These are phyloP conservation scores for Penicillium manginii DNA, from an alignment of 495 filamentous ascomycete species.

Conservation along the genomic window DNA sequence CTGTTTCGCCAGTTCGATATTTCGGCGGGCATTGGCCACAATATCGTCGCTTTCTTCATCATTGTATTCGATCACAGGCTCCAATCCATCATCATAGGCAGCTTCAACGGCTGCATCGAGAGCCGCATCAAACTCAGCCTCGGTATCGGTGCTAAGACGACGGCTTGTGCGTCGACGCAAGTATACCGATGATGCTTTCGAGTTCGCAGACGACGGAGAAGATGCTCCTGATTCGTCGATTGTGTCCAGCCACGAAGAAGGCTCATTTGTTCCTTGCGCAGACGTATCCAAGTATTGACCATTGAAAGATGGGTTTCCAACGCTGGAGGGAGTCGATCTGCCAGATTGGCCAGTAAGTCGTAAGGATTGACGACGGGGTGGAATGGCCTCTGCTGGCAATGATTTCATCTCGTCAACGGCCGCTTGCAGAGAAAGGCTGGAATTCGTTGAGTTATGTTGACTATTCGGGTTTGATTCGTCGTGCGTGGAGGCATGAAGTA, in stretches of 20 bases:
- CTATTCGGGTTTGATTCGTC: slow-evolving; percentile 39
- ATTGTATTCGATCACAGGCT: slow-evolving; percentile 60
- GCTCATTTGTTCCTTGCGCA: slow-evolving; percentile 62
- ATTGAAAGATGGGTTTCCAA: slow-evolving; percentile 15
- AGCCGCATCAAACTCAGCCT: slow-evolving; percentile 93
- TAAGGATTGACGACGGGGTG: slow-evolving; percentile 46
- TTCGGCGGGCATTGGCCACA: slow-evolving; percentile 63
- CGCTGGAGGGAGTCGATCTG: slow-evolving; percentile 28
- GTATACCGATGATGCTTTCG: slow-evolving; percentile 70
- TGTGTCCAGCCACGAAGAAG: slow-evolving; percentile 92
- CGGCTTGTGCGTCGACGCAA: slow-evolving; percentile 69
- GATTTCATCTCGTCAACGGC: slow-evolving; percentile 25
- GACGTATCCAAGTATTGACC: slow-evolving; percentile 34
- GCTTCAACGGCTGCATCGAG: slow-evolving; percentile 95
- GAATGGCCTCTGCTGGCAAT: slow-evolving; percentile 31
- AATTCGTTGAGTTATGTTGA: slow-evolving; percentile 25
- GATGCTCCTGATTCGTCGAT: slow-evolving; percentile 95
- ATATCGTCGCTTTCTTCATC: slow-evolving; percentile 44
- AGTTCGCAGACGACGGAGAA: slow-evolving; percentile 78
- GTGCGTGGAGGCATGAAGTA: slow-evolving; percentile 44
- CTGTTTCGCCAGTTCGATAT: slow-evolving; percentile 79
- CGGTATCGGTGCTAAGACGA: slow-evolving; percentile 72
- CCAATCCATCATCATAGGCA: slow-evolving; percentile 91
- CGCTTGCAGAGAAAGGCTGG: slow-evolving; percentile 25
- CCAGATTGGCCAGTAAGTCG: slow-evolving; percentile 34